Conservation (phyloP, 768 basidiomycete species). For the Boletus tylopilopsis region DNA sequence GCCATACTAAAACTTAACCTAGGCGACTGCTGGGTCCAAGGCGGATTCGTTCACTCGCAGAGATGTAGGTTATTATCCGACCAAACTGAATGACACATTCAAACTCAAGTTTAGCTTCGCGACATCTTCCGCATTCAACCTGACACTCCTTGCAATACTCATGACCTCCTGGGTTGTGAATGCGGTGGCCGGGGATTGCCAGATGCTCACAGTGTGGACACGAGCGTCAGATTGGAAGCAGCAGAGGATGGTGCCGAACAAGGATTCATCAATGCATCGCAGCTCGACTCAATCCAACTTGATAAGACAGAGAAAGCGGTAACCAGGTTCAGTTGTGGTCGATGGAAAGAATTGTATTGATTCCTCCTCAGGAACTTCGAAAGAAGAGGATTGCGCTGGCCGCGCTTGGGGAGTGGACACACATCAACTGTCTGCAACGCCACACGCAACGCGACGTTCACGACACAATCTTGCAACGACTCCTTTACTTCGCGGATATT, state of each 20-base stretch:
- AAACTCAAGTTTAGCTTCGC: slow-evolving; percentile 53
- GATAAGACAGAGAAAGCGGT: slow-evolving; percentile 54
- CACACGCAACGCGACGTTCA: slow-evolving; percentile 48
- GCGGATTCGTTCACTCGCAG: slow-evolving; percentile 84
- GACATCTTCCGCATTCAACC: slow-evolving; percentile 89
- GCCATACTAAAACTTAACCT: slow-evolving; percentile 9
- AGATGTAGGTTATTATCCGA: slow-evolving; percentile 53
- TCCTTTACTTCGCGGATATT: slow-evolving; percentile 30
- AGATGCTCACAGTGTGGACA: neutral
- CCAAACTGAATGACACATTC: neutral
- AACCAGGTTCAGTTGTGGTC: slow-evolving; percentile 15
- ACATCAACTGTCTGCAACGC: slow-evolving; percentile 66
- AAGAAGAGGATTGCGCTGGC: slow-evolving; percentile 69
- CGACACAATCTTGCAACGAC: slow-evolving; percentile 59
- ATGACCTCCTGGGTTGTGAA: slow-evolving; percentile 82
- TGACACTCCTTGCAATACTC: slow-evolving; percentile 82
- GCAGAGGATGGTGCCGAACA: slow-evolving; percentile 28
- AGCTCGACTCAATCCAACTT: slow-evolving; percentile 44
- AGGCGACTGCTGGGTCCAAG: slow-evolving; percentile 54
- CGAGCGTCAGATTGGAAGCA: slow-evolving; percentile 21
- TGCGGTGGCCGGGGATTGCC: slow-evolving; percentile 42
- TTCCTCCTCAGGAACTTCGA: slow-evolving; percentile 48
- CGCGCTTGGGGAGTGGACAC: slow-evolving; percentile 77
- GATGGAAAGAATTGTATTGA: neutral
- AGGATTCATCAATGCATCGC: slow-evolving; percentile 66